A percentile compares a stretch with the other conserved stretches of the same genome.
Evolutionary conservation across 164 flowering plant species (phyloP).

Genomic region (Chloranthus sessilifolius): DNA sequence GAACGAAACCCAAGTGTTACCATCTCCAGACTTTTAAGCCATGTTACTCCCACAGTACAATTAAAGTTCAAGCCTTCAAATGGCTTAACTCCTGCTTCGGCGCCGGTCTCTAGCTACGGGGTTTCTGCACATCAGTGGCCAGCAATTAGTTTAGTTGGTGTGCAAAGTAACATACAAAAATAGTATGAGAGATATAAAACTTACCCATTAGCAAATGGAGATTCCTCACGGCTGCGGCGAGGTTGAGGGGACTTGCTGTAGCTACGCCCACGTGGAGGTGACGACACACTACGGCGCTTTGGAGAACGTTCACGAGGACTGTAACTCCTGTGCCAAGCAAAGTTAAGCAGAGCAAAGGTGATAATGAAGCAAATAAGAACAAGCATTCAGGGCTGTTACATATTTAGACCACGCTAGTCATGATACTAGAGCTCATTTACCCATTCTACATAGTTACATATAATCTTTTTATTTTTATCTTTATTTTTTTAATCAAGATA

Average conservation of each 20-base stretch:
- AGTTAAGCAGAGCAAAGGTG: too few species aligned
- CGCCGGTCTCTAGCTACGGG: conserved; percentile 48
- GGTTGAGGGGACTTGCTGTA: conserved; percentile 71
- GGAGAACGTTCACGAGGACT: conserved; percentile 86
- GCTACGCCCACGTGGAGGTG: conserved; percentile 56
- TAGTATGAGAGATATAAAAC: not conserved
- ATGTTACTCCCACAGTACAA: conserved; percentile 15
- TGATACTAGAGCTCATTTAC: too few species aligned
- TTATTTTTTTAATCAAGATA: too few species aligned
- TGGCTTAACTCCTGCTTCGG: conserved; percentile 69
- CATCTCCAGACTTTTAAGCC: conserved; percentile 21
- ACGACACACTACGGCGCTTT: conserved; percentile 53
- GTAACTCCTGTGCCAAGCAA: conserved; percentile 50
- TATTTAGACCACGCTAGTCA: too few species aligned
- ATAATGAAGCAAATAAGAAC: too few species aligned
- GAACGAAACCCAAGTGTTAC: conserved; percentile 29
- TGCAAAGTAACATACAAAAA: not conserved
- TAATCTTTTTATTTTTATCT: too few species aligned
- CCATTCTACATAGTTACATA: too few species aligned
- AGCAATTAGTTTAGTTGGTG: too few species aligned
- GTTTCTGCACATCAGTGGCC: conserved; percentile 35
- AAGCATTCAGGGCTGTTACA: too few species aligned
- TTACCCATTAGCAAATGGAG: conserved; percentile 80
- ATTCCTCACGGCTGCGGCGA: conserved; percentile 68
- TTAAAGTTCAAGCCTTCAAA: not conserved